Percentiles rank a stretch among this genome's conserved stretches.
phyloP scores from a whole-genome alignment of 495 filamentous ascomycete species.

The Thozetella sp. region DNA sequence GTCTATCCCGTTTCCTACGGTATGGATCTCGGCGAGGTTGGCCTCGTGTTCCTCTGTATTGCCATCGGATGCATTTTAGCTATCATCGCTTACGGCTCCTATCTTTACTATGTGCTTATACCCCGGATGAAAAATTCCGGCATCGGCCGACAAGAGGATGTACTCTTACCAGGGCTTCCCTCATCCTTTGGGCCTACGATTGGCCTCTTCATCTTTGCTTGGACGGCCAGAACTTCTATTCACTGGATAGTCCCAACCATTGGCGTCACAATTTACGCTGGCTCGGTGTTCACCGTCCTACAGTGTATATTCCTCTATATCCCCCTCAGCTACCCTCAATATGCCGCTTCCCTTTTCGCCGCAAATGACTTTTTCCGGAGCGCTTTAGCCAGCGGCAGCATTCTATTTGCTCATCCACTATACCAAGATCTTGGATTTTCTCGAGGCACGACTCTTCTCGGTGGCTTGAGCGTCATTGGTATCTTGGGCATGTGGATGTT shows the following conservation, averaged over 20 bases:
- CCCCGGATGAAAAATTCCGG: neutral
- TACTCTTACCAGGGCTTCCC: neutral
- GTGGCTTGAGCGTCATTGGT: no score
- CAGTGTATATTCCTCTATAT: neutral
- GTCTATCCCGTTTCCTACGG: neutral
- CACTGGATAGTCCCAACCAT: conserved; percentile 16
- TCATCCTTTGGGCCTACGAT: conserved; percentile 11
- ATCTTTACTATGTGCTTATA: neutral
- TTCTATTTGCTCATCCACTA: no score
- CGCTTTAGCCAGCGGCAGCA: no score
- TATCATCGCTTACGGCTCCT: neutral
- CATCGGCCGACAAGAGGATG: neutral
- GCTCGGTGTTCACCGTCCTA: neutral
- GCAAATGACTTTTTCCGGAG: no score
- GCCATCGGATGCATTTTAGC: neutral
- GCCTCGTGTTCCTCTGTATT: neutral
- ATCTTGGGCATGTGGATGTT: no score
- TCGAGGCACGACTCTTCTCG: no score
- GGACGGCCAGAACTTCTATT: conserved; percentile 13
- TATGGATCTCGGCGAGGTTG: neutral
- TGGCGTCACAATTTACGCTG: neutral
- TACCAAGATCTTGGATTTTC: no score
- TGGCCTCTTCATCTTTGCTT: conserved; percentile 21
- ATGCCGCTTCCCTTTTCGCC: neutral
- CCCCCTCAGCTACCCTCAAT: neutral